Base-by-base conservation (phyloP, 352 stramenopile species). In the Pythium dissimile region DNA sequence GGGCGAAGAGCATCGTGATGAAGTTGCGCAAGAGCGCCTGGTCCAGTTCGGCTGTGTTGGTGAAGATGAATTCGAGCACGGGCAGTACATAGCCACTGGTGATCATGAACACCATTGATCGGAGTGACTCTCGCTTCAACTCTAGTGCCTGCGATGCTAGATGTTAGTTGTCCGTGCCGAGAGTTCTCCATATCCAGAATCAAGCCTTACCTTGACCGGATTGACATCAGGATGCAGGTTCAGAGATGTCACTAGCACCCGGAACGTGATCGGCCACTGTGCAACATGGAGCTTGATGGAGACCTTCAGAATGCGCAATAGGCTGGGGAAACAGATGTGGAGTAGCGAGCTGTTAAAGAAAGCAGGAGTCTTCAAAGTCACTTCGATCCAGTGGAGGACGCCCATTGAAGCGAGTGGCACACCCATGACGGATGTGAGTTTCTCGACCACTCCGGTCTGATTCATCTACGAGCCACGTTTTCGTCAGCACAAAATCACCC, bases 21-120 rank as follows among this genome's bases (percentile, higher is more conserved):
- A 95, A 95, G 67, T 93, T 89, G 39, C 85, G 83, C 13, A 95
- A 66, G 31, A 95, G 61, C 9, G 85, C 83, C 52, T 95, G 85
- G 56, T 95, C 85, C 7, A 95, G 66, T 41, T 92, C 81, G 12
- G 86, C 47, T 3, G 80, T 92, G 69, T 92, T 92, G 6, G 75
- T 77, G 18, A 79, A 80, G 35, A 95, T 76, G 49, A 92, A 95
- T 61, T 93, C 81, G 18, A 95, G 64, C 16, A 95, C 83, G 0
- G 85, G 85, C 18, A 95, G 57, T 7, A 95, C 83, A 35, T 95
- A 95, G 34, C 85, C 85, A 56, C 76, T 88, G 5, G 83, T 92
- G 60, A 95, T 91, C 76, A 95, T 88, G 51, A 88, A 90, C 18
- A 92, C 81, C 85, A 95, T 93, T 32, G 75, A 91, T 2, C 85